Percentiles rank a stretch among this genome's conserved stretches.
Conservation (phyloP, 2,329 filamentous ascomycete species). For the Claviceps paspali region DNA sequence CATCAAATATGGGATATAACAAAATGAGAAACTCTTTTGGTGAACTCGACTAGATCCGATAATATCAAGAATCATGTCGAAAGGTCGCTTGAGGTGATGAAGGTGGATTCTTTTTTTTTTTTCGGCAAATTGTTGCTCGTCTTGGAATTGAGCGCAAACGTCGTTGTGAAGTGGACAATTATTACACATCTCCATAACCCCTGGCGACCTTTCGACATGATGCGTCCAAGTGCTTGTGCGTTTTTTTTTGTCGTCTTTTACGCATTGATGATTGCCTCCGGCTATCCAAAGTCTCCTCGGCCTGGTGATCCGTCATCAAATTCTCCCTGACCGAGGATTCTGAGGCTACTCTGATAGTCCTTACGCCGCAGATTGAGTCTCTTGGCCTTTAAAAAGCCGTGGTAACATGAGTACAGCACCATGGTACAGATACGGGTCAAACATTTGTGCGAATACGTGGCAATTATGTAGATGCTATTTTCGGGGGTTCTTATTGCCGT, state of each 20-base stretch:
- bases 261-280: constrained; percentile 19
- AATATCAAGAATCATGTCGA: no score
- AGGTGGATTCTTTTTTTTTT: no score
- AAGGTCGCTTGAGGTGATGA: no score
- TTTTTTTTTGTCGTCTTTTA: neutral
- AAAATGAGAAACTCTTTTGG: no score
- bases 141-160: no score
- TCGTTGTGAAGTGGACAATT: no score
- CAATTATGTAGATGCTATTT: no score
- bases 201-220: constrained; percentile 10
- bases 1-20: no score
- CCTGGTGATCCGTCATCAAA: constrained; percentile 15
- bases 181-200: no score
- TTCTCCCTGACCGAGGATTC: constrained; percentile 31
- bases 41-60: no score
- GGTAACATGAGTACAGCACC: constrained; percentile 34
- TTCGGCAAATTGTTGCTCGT: no score
- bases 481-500: neutral
- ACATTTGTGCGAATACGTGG: constrained; percentile 23
- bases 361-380: constrained; percentile 42
- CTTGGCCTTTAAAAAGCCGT: constrained; percentile 46
- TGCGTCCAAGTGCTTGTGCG: constrained; percentile 4
- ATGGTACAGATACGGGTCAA: constrained; percentile 53
- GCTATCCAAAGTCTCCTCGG: constrained; percentile 43
- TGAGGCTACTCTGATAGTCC: constrained; percentile 41